Evolutionary conservation across 2,329 filamentous ascomycete species (phyloP).

Genomic region (Aspergillus tamarii): DNA sequence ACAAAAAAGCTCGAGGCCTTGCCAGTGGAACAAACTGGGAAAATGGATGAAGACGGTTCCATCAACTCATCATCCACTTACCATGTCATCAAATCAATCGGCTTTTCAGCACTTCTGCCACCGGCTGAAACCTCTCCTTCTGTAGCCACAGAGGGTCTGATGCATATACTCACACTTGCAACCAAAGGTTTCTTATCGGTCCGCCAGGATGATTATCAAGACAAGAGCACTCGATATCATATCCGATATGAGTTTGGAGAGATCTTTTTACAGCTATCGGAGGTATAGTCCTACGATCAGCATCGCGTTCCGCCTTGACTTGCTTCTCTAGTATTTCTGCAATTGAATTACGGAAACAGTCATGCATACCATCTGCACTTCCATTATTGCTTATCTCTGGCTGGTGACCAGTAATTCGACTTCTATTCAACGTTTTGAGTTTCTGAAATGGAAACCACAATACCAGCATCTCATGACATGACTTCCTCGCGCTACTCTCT

Average conservation of each 20-base stretch:
- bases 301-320: background rate
- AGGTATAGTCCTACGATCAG: constrained; percentile 6
- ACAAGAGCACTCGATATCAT: constrained; percentile 28
- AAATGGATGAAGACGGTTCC: background rate
- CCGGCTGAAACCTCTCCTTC: constrained; percentile 56
- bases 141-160: constrained; percentile 74
- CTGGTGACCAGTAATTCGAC: background rate
- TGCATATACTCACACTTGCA: constrained; percentile 72
- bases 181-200: constrained; percentile 68
- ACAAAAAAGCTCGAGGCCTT: constrained; percentile 48
- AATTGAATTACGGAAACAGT: background rate
- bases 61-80: background rate
- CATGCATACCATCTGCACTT: background rate
- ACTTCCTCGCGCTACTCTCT: background rate
- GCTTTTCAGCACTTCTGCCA: constrained; percentile 72
- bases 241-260: constrained; percentile 32
- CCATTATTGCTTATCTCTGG: background rate
- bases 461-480: background rate
- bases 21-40: constrained; percentile 17
- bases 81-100: constrained; percentile 39
- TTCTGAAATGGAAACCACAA: background rate
- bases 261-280: constrained; percentile 30
- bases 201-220: constrained; percentile 57
- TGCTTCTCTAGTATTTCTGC: background rate
- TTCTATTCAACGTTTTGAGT: background rate